Percentiles rank a stretch among this genome's conserved stretches.
Evolutionary conservation across 805 yeast genomes (phyloP).

Genomic region (Metschnikowia santaceciliae): DNA sequence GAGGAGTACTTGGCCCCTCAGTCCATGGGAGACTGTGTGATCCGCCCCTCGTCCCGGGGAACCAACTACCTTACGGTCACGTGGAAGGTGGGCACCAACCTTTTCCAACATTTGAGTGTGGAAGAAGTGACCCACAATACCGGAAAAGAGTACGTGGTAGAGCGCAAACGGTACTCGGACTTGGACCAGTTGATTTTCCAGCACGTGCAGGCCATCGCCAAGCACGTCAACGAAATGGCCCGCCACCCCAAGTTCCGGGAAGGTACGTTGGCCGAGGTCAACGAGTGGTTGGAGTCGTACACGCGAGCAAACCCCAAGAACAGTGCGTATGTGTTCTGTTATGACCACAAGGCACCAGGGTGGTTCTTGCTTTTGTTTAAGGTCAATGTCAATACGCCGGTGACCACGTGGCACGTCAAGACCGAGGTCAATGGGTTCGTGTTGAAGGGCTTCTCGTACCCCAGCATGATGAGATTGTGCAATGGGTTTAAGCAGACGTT

Average conservation of each 20-base stretch:
- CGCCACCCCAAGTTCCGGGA: slow-evolving; percentile 83
- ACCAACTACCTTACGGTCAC: slow-evolving; percentile 85
- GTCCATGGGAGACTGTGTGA: slow-evolving; percentile 86
- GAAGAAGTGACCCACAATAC: slow-evolving; percentile 67
- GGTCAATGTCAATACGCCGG: slow-evolving; percentile 61
- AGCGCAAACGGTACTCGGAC: slow-evolving; percentile 69
- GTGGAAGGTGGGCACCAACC: slow-evolving; percentile 90
- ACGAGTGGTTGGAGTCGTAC: slow-evolving; percentile 82
- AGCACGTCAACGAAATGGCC: slow-evolving; percentile 78
- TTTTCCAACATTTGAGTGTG: slow-evolving; percentile 89
- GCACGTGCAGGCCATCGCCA: slow-evolving; percentile 79
- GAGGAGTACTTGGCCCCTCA: slow-evolving; percentile 88
- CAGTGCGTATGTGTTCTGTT: slow-evolving; percentile 87
- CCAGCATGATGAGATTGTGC: slow-evolving; percentile 83
- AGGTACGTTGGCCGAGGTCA: slow-evolving; percentile 76
- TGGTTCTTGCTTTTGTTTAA: slow-evolving; percentile 86
- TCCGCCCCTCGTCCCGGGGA: slow-evolving; percentile 92
- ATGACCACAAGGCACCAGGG: slow-evolving; percentile 90
- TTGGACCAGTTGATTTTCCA: slow-evolving; percentile 88
- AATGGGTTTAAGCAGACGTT: slow-evolving; percentile 86
- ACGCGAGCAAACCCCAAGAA: slow-evolving; percentile 88
- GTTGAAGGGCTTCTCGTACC: slow-evolving; percentile 74
- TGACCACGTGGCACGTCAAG: slow-evolving; percentile 85
- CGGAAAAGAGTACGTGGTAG: slow-evolving; percentile 61
- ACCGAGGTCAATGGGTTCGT: slow-evolving; percentile 86